Conservation (phyloP, 176 grass and related monocot species). For the Metroxylon sagu region DNA sequence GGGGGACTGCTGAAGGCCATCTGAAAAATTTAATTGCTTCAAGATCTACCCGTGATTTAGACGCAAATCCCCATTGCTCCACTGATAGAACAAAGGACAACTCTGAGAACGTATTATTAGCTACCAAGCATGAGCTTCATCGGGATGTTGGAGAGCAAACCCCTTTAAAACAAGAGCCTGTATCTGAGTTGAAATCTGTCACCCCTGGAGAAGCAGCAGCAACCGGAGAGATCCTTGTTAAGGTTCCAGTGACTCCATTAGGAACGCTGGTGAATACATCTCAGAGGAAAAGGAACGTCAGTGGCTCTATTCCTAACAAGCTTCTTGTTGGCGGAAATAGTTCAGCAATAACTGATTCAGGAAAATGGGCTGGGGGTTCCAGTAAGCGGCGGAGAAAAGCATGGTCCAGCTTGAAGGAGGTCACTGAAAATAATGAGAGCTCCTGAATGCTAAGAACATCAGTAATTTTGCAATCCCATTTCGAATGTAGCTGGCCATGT, state of each 20-base stretch:
- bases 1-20: conserved; percentile 48
- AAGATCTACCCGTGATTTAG: conserved; percentile 17
- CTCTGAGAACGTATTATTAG: background rate
- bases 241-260: conserved; percentile 15
- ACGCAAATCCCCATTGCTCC: background rate
- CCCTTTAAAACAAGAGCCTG: background rate
- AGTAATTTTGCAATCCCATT: conserved; percentile 55
- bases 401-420: conserved; percentile 69
- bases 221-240: background rate
- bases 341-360: conserved; percentile 11
- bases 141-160: conserved; percentile 12
- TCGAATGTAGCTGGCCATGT: conserved; percentile 20
- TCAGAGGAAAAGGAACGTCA: conserved; percentile 18
- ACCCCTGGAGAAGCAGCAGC: conserved; percentile 20
- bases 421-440: conserved; percentile 41
- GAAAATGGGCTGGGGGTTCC: conserved; percentile 24
- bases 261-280: conserved; percentile 7
- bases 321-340: conserved; percentile 3
- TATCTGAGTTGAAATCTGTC: conserved; percentile 7
- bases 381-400: conserved; percentile 68
- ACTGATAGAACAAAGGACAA: conserved; percentile 7
- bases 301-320: conserved; percentile 23
- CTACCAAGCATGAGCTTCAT: background rate
- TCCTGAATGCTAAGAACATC: conserved; percentile 42
- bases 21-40: conserved; percentile 46